phyloP scores from a whole-genome alignment of 202 grass and related monocot species.

The Sporobolus alterniflorus region DNA sequence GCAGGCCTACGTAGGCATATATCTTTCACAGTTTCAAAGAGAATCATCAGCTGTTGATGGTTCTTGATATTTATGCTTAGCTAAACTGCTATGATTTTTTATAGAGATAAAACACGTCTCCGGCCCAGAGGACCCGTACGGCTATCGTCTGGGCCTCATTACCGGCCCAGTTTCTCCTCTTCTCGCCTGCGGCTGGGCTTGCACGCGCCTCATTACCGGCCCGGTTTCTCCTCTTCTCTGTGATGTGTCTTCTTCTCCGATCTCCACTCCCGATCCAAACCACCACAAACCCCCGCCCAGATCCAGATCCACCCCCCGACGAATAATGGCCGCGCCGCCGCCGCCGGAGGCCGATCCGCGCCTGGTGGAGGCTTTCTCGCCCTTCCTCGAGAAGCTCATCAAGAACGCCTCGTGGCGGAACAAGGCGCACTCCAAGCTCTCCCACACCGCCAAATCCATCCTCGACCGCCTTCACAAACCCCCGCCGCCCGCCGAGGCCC shows the following conservation, averaged over 20 bases:
- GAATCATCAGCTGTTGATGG: neutral
- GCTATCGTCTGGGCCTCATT: constrained; percentile 1
- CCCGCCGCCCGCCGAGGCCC: constrained; percentile 19
- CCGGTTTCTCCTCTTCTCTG: neutral
- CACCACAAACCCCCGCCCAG: constrained; percentile 60
- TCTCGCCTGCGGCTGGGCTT: neutral
- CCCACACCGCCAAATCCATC: constrained; percentile 89
- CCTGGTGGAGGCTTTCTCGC: constrained; percentile 70
- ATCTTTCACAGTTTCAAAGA: neutral
- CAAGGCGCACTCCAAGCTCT: constrained; percentile 99
- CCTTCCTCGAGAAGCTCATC: constrained; percentile 94
- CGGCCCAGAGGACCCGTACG: neutral
- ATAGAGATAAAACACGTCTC: too few species aligned
- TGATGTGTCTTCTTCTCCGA: neutral
- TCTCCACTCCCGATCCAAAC: constrained; percentile 59
- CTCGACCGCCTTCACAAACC: constrained; percentile 78
- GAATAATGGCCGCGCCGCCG: constrained; percentile 61
- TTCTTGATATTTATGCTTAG: neutral
- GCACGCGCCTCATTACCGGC: too few species aligned
- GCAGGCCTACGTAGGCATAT: constrained; percentile 15
- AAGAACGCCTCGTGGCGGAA: constrained; percentile 96
- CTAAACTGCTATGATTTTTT: constrained; percentile 21
- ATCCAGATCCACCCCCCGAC: constrained; percentile 60
- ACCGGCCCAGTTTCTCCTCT: neutral
- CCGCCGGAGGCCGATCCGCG: constrained; percentile 74